Evolutionary conservation across 768 basidiomycete species (phyloP).

Genomic region (Lentinula sp.): DNA sequence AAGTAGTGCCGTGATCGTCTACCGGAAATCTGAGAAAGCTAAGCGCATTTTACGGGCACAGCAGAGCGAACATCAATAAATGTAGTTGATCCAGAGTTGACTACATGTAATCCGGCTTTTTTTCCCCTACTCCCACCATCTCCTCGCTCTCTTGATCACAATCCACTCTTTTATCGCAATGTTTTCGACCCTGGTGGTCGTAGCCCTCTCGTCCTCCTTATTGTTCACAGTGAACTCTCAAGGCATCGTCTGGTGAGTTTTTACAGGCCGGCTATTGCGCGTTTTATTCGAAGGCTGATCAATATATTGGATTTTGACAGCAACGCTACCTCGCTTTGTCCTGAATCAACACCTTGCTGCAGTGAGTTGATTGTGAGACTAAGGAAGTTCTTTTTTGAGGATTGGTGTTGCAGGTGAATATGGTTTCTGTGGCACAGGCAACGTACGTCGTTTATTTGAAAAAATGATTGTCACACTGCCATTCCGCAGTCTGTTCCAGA

Average conservation of each 20-base stretch:
- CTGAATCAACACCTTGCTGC: constrained; percentile 43
- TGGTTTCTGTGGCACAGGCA: constrained; percentile 44
- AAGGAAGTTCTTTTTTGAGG: neutral
- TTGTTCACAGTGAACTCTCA: neutral
- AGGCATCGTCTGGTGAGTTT: constrained; percentile 8
- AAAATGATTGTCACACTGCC: neutral
- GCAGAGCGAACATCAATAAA: too few relatives aligned
- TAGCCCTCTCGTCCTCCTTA: neutral
- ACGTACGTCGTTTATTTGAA: constrained; percentile 24
- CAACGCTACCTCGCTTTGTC: constrained; percentile 38
- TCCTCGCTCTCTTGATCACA: neutral
- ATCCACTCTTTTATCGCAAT: constrained; percentile 1
- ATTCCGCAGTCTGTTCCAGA: neutral
- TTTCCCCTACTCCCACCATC: neutral
- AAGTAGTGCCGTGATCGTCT: too few relatives aligned
- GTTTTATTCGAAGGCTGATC: too few relatives aligned
- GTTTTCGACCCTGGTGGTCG: constrained; percentile 6
- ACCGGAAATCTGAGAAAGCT: neutral
- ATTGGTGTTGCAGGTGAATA: constrained; percentile 35
- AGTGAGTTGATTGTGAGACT: constrained; percentile 26
- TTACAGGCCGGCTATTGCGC: neutral
- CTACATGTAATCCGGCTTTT: neutral
- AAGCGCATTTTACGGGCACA: neutral
- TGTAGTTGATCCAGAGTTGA: too few relatives aligned
- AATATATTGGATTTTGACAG: constrained; percentile 16